phyloP scores from a whole-genome alignment of 2,329 filamentous ascomycete species.

The Fusarium chlamydosporum region DNA sequence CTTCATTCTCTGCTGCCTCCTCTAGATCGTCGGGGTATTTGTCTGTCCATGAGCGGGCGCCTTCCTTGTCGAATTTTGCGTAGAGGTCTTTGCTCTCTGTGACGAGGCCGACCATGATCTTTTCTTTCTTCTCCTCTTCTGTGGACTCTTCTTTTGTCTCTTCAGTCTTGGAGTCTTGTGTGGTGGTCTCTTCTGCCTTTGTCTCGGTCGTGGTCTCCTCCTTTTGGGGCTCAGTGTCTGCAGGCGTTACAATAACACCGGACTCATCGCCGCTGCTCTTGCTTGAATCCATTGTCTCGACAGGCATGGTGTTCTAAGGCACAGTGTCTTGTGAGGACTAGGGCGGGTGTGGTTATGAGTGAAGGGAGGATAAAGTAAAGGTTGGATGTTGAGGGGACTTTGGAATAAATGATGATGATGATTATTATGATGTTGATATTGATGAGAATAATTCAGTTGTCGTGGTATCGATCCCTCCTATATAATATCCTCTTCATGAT shows the following conservation, averaged over 20 bases:
- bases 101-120: conserved; percentile 54
- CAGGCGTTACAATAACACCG: conserved; percentile 42
- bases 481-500: conserved; percentile 17
- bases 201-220: conserved; percentile 32
- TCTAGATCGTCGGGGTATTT: conserved; percentile 68
- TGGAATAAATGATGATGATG: neutral
- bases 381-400: neutral
- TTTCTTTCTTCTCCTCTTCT: conserved; percentile 31
- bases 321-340: neutral
- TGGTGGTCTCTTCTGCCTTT: conserved; percentile 28
- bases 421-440: too few relatives aligned
- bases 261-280: conserved; percentile 46
- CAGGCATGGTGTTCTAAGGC: conserved; percentile 19
- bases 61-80: conserved; percentile 62
- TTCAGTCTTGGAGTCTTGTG: conserved; percentile 23
- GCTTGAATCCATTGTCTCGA: conserved; percentile 42
- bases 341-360: neutral
- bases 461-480: neutral
- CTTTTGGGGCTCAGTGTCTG: conserved; percentile 40
- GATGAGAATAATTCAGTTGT: neutral
- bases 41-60: conserved; percentile 68
- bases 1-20: conserved; percentile 71
- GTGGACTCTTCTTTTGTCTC: conserved; percentile 20
- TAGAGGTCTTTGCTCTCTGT: conserved; percentile 61
- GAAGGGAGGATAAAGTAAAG: neutral